Evolutionary conservation across 805 yeast species (phyloP), one percentile per base, ranked within the genome.

Genomic region (Hanseniaspora lachancei): DNA sequence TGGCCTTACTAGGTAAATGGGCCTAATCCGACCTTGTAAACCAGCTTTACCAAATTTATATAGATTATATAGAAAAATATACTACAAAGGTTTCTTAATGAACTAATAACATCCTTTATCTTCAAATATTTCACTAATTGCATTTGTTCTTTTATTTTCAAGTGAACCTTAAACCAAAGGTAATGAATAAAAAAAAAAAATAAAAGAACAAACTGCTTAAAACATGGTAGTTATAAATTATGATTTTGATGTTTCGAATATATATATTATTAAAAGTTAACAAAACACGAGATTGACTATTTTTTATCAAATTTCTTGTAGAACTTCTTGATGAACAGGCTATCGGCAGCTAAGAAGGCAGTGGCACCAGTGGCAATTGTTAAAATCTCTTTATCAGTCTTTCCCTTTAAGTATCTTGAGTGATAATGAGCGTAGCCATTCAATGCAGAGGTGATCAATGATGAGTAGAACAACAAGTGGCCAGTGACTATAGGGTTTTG

Each of bases 1-100:
- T 85, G 91, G 88, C 89, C 2, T 68, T 84, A 35, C 70, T 84
- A 58, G 91, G 89, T 59, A 80, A 76, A 64, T 83, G 89, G 86
- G 86, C 86, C 23, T 81, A 63, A 65, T 27, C 38, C 42, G n/a
- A 41, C 5, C 12, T 29, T 29, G 9, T 9, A 29, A 29, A 29
- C 5, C 10, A 29, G 34, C 2, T 29, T 9, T 29, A 29, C 13
- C 13, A 29, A 27, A 29, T 29, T 29, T 29, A 29, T 10, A 29
- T 29, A 29, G 9, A 29, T 29, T 29, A 29, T 29, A 29, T 29
- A 29, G 5, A 29, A 5, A 29, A 6, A 29, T 9, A 29, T 6
- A 29, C 5, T 10, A 13, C 15, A 13, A 32, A 32, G 12, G 15
- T 4, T 12, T 32, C 35, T 32, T 32, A 32, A 12, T 32, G 15